Base-by-base conservation (phyloP, 179 eudicot genomes). In the Corrigiola litoralis region DNA sequence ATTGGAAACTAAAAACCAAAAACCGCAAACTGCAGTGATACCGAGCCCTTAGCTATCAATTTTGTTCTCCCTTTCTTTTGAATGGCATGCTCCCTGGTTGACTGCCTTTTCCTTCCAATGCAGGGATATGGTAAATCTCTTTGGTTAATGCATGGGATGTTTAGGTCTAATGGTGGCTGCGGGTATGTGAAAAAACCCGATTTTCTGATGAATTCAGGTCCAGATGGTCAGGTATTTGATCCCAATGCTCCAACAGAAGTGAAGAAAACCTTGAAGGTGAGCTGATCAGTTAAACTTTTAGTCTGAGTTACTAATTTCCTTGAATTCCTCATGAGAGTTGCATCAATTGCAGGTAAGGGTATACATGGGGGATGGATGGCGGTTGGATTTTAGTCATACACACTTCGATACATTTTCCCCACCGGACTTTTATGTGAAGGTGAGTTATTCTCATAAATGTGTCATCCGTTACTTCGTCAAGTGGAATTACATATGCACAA, bases 301-400 rank as follows among this genome's bases (percentile, higher is more conserved):
- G 11, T 47, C 44, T 47, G 25, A 41, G 67, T 46, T 28, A 53
- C 52, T 58, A 9, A 25, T 32, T 24, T 27, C 7, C 1, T 23
- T 37, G 4, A 36, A 58, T 13, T 38, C 2, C 5, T 10, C 13
- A 23, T 52, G 46, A 52, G 11, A 27, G 33, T 45, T 14, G 14
- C 50, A 55, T 62, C 6, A 23, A 44, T 54, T 24, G 62, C 81
- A 90, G 97, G 86, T 89, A 11, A 77, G 55, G 24, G 82, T 87
- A 18, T 91, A 89, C 75, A 77, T 83, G 89, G 96, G 97, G 2
- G 85, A 89, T 38, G 97, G 97, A 61, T 91, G 97, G 97, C 77
- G 76, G 53, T 50, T 65, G 49, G 96, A 91, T 78, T 89, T 86
- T 58, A 71, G 70, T 65, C 81, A 79, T 64, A 85, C 91, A 21